Percentiles rank a stretch among this genome's conserved stretches.
Conservation (phyloP, 306 rosid species). For the Geum urbanum region DNA sequence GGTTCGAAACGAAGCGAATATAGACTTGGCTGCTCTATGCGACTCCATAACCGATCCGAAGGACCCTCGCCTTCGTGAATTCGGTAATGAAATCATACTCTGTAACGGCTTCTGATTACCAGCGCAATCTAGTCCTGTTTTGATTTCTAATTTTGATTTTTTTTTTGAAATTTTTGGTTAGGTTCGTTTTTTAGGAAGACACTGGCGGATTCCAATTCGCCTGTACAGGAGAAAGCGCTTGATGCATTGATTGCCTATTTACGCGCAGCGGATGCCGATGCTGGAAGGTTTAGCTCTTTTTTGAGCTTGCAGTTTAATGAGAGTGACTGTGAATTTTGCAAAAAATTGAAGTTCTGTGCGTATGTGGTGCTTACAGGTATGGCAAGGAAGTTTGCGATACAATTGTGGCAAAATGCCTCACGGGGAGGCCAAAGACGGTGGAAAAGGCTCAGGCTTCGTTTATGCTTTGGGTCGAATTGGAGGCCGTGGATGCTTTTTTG, state of each 20-base stretch:
- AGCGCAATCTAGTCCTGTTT: slow-evolving; percentile 36
- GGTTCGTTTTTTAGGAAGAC: slow-evolving; percentile 82
- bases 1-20: slow-evolving; percentile 89
- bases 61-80: slow-evolving; percentile 91
- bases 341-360: slow-evolving; percentile 10
- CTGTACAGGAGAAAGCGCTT: slow-evolving; percentile 97
- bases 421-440: slow-evolving; percentile 98
- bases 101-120: background rate
- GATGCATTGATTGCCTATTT: slow-evolving; percentile 88
- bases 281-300: slow-evolving; percentile 52
- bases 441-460: slow-evolving; percentile 95
- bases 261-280: slow-evolving; percentile 96
- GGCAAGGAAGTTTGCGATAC: slow-evolving; percentile 92
- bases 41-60: slow-evolving; percentile 98
- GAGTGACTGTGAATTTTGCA: background rate
- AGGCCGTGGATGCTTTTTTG: slow-evolving; percentile 93
- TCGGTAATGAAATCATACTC: slow-evolving; percentile 40
- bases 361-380: slow-evolving; percentile 35
- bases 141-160: background rate
- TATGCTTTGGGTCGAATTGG: slow-evolving; percentile 96
- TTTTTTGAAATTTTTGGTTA: slow-evolving; percentile 16
- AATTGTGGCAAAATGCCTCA: slow-evolving; percentile 84
- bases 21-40: slow-evolving; percentile 79
- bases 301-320: background rate
- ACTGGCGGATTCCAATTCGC: slow-evolving; percentile 89